phyloP scores from a whole-genome alignment of 2,329 filamentous ascomycete genomes.

The Chaetomium strumarium region DNA sequence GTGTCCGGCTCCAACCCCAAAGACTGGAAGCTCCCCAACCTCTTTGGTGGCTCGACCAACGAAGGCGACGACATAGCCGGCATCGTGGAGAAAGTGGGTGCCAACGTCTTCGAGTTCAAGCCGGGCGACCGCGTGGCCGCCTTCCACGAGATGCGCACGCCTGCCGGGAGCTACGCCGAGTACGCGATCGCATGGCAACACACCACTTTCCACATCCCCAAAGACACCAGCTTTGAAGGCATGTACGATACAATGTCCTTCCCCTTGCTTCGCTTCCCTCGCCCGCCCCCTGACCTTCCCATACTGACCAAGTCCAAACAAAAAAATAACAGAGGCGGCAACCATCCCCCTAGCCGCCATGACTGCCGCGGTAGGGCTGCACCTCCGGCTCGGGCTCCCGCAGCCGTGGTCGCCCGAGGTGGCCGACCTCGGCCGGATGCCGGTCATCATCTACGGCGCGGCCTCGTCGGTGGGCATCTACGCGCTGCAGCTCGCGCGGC shows the following conservation, averaged over 20 bases:
- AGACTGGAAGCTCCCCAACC: constrained; percentile 37
- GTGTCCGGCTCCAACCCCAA: constrained; percentile 44
- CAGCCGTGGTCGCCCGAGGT: constrained; percentile 29
- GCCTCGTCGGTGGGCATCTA: constrained; percentile 53
- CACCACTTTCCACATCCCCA: constrained; percentile 39
- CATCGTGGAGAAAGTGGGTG: constrained; percentile 48
- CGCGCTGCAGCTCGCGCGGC: constrained; percentile 49
- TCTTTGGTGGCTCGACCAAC: constrained; percentile 31
- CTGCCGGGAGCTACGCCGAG: constrained; percentile 36
- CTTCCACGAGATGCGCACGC: constrained; percentile 39
- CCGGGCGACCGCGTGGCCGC: constrained; percentile 51
- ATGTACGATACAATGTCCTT: not conserved
- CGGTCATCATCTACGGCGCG: constrained; percentile 48
- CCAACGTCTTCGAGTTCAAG: constrained; percentile 51
- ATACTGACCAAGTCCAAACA: not conserved
- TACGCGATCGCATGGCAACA: constrained; percentile 37
- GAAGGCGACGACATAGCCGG: constrained; percentile 51
- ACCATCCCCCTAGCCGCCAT: constrained; percentile 40
- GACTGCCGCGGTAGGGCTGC: constrained; percentile 38
- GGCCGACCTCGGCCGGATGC: constrained; percentile 20
- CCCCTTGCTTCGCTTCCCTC: too few relatives aligned
- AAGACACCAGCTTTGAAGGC: constrained; percentile 32
- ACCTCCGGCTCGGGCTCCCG: constrained; percentile 33
- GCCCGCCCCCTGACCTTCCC: too few relatives aligned
- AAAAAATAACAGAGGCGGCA: constrained; percentile 30